phyloP scores from a whole-genome alignment of 108 stramenopile species.

The Pseudonitzschia multistriata region DNA sequence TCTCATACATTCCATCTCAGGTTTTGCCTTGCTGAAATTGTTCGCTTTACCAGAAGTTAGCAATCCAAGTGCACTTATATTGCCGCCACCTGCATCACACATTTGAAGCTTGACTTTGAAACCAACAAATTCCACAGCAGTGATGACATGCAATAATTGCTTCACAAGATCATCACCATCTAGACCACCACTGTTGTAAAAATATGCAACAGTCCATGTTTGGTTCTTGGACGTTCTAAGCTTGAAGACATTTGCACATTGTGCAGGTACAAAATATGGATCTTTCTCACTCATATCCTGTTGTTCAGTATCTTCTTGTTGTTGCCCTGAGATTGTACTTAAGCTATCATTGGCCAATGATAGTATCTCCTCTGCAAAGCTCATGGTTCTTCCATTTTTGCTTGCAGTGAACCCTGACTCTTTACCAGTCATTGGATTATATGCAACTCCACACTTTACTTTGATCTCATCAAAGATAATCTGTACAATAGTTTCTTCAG shows the following conservation, averaged over 20 bases:
- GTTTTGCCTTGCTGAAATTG: neutral
- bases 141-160: neutral
- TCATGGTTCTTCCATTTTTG: neutral
- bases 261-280: no score
- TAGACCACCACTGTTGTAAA: neutral
- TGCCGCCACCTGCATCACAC: slow-evolving; percentile 8
- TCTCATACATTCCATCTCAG: neutral
- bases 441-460: neutral
- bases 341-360: neutral
- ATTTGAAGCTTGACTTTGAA: neutral
- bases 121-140: neutral
- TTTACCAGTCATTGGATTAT: slow-evolving; percentile 1
- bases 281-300: neutral
- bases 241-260: neutral
- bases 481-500: neutral
- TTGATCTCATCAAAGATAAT: slow-evolving; percentile 1
- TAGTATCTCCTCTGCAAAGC: slow-evolving; percentile 2
- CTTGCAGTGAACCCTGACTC: neutral
- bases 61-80: neutral
- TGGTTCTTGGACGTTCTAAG: neutral
- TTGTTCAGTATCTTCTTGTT: neutral
- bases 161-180: slow-evolving; percentile 3
- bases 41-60: neutral
- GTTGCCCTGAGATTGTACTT: no score
- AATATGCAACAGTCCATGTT: slow-evolving; percentile 4